These are phyloP conservation scores for Medicago lupulina DNA, from an alignment of 306 rosid species.

Conservation along the genomic window DNA sequence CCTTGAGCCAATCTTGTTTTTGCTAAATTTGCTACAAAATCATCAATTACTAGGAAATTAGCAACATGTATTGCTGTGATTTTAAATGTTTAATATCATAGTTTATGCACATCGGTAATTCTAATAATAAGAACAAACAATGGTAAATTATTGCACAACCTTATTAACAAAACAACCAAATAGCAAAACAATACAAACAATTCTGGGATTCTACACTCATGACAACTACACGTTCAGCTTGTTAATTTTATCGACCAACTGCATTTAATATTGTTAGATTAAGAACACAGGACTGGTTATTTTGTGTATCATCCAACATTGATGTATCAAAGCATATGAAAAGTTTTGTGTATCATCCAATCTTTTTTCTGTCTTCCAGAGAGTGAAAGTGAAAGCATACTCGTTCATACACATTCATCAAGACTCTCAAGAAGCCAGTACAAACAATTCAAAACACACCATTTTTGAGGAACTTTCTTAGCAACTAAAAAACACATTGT, in stretches of 20 bases:
- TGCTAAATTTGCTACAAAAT: slow-evolving; percentile 26
- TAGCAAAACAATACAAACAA: slow-evolving; percentile 18
- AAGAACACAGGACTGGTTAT: too few relatives aligned
- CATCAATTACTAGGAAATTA: neutral
- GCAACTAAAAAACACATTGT: slow-evolving; percentile 36
- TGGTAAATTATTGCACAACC: slow-evolving; percentile 12
- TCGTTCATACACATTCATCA: neutral
- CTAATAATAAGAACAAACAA: slow-evolving; percentile 37
- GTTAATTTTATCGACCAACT: too few relatives aligned
- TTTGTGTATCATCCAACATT: too few relatives aligned
- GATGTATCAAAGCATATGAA: too few relatives aligned
- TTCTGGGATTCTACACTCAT: too few relatives aligned
- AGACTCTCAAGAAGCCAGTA: neutral
- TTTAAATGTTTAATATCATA: slow-evolving; percentile 16
- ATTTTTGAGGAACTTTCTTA: slow-evolving; percentile 31
- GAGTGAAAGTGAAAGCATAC: slow-evolving; percentile 1
- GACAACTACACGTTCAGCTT: too few relatives aligned
- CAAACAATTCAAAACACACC: slow-evolving; percentile 4
- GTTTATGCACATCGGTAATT: slow-evolving; percentile 15
- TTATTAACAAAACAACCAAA: slow-evolving; percentile 24
- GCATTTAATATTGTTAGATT: too few relatives aligned
- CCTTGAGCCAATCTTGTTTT: neutral
- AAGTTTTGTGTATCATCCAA: too few relatives aligned
- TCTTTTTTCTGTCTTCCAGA: too few relatives aligned
- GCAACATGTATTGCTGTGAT: slow-evolving; percentile 26